Base-by-base conservation (phyloP, 768 basidiomycete species). In the Trametes sanguinea region DNA sequence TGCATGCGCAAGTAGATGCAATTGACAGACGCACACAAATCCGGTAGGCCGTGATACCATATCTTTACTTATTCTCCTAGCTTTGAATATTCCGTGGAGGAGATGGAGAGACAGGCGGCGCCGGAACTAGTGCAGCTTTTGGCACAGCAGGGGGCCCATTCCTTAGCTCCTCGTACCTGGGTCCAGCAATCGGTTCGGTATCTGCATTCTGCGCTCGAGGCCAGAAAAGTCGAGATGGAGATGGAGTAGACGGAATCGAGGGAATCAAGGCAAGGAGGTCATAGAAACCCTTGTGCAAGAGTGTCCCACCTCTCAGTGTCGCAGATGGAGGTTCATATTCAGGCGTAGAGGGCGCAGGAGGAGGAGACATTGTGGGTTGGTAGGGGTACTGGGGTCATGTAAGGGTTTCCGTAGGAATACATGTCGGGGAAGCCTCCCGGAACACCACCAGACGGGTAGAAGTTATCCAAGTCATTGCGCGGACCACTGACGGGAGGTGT, bases 211-310 rank as follows among this genome's bases (percentile, higher is more conserved):
- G 78, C 51, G 70, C 80, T 64, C 83, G 81, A 14, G 63, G 63
- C 79, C 85, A 87, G 51, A 86, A 77, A 61, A 89, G 77, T 44
- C 87, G 81, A 53, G 88, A 89, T 16, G 89, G 84, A 54, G 86
- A 76, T 29, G 79, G 87, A 3, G 79, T 74, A 48, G 85, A 75
- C 27, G 79, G 87, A 3, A 78, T 74, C 1, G 86, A 88, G 44
- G 87, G 88, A 65, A 91, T 89, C 78, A 92, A 82, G 29, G 90
- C 81, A 40, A 92, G 80, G 33, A 94, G 81, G 78, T 92, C 90
- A 75, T 92, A 94, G 80, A 93, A 93, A n/a, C 91, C 93, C 66
- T 91, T 89, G 82, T 94, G 92, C 42, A 94, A 77, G 54, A 93
- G 76, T 6, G 90, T 90, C 30, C 88, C 90, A 13, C 81, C 82